phyloP scores from a whole-genome alignment of 495 filamentous ascomycete genomes.

The Penicillium argentinense region DNA sequence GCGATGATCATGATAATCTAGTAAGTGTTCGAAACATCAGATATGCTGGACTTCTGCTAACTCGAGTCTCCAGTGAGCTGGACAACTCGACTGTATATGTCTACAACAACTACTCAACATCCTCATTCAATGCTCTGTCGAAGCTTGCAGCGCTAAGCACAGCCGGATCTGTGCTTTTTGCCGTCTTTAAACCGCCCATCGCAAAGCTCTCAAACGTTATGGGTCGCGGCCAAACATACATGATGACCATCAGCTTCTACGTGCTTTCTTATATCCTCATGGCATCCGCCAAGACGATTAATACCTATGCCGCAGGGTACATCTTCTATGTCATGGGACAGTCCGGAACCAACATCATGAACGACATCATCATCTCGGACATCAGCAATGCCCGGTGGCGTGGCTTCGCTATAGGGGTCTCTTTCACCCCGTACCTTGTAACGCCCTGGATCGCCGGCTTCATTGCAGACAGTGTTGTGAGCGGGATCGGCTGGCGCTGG shows the following conservation, averaged over 20 bases:
- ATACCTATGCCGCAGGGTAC: slow-evolving; percentile 44
- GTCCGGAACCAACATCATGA: slow-evolving; percentile 47
- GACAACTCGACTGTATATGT: slow-evolving; percentile 49
- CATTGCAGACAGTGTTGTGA: slow-evolving; percentile 44
- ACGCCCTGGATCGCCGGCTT: slow-evolving; percentile 46
- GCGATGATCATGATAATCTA: slow-evolving; percentile 50
- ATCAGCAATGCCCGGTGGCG: slow-evolving; percentile 47
- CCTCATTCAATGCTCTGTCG: slow-evolving; percentile 42
- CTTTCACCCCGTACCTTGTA: slow-evolving; percentile 47
- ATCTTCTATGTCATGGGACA: slow-evolving; percentile 48
- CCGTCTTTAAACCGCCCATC: slow-evolving; percentile 47
- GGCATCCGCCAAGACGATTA: slow-evolving; percentile 43
- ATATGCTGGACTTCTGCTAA: not conserved
- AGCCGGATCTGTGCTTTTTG: slow-evolving; percentile 44
- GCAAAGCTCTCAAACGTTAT: slow-evolving; percentile 51
- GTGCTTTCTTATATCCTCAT: slow-evolving; percentile 47
- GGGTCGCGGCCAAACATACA: slow-evolving; percentile 46
- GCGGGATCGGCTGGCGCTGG: slow-evolving; percentile 52
- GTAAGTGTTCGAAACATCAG: slow-evolving; percentile 20
- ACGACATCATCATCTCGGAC: slow-evolving; percentile 48
- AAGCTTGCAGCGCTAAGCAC: slow-evolving; percentile 44
- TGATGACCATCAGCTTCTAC: slow-evolving; percentile 43
- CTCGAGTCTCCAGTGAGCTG: slow-evolving; percentile 28
- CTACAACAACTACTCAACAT: slow-evolving; percentile 48
- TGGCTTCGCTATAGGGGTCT: slow-evolving; percentile 43